phyloP scores from a whole-genome alignment of 208 protist genomes.

The Herpetomonas muscarum region DNA sequence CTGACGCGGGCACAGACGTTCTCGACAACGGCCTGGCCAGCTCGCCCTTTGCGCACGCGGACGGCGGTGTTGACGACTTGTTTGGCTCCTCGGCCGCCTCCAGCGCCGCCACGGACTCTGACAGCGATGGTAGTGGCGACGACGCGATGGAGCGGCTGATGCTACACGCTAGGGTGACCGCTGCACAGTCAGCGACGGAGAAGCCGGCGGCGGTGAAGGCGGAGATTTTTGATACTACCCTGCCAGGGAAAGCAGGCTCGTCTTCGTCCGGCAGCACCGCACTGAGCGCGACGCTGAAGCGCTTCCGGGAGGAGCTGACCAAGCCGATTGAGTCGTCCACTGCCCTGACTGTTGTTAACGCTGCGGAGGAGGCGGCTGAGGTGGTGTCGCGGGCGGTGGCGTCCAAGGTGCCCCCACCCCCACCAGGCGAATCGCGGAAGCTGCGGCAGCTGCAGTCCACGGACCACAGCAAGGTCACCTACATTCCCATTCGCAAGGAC shows the following conservation, averaged over 20 bases:
- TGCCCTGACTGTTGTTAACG: conserved; percentile 66
- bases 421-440: conserved; percentile 50
- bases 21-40: too few relatives aligned
- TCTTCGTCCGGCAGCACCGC: too few relatives aligned
- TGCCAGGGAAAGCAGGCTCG: too few relatives aligned
- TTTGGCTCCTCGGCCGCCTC: conserved; percentile 8
- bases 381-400: conserved; percentile 32
- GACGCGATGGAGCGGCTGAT: conserved; percentile 40
- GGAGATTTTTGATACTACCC: background rate
- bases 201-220: conserved; percentile 3
- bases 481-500: conserved; percentile 62
- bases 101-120: conserved; percentile 5
- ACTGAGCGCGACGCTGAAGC: conserved; percentile 22
- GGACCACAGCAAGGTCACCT: conserved; percentile 57
- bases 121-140: conserved; percentile 20
- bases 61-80: too few relatives aligned
- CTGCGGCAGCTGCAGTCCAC: conserved; percentile 71
- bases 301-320: conserved; percentile 44
- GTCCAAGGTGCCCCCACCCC: conserved; percentile 51
- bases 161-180: conserved; percentile 42
- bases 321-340: conserved; percentile 48
- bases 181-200: background rate
- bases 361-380: conserved; percentile 65
- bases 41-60: too few relatives aligned
- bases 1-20: too few relatives aligned